Percentiles rank a stretch among this genome's conserved stretches.
These are phyloP conservation scores for Ophiocordyceps camponoti-saundersi DNA, from an alignment of 2,329 filamentous ascomycete genomes.

Conservation along the genomic window DNA sequence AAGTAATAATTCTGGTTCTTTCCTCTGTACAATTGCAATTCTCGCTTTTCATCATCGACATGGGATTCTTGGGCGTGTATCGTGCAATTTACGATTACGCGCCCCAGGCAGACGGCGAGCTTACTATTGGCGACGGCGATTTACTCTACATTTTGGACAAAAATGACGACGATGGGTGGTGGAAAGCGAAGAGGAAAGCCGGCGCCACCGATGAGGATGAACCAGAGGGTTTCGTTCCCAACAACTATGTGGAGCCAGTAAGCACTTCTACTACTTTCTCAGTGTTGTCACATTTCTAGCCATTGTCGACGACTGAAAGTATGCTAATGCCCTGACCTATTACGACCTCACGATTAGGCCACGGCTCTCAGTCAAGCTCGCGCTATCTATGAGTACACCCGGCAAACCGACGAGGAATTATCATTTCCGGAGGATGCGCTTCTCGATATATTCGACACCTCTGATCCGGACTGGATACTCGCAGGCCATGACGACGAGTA, in stretches of 20 bases:
- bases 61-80: slow-evolving; percentile 89
- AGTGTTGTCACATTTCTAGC: background rate
- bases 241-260: slow-evolving; percentile 91
- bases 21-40: too few relatives aligned
- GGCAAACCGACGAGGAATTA: slow-evolving; percentile 94
- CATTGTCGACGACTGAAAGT: background rate
- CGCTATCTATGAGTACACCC: slow-evolving; percentile 94
- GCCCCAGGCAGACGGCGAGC: slow-evolving; percentile 72
- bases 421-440: slow-evolving; percentile 82
- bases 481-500: slow-evolving; percentile 73
- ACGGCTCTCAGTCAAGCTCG: slow-evolving; percentile 54
- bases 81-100: slow-evolving; percentile 84
- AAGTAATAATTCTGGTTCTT: too few relatives aligned
- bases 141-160: slow-evolving; percentile 80
- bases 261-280: background rate
- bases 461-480: slow-evolving; percentile 92
- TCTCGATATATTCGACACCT: slow-evolving; percentile 72
- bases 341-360: slow-evolving; percentile 27
- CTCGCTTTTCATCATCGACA: too few relatives aligned
- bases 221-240: slow-evolving; percentile 76
- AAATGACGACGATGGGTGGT: slow-evolving; percentile 67
- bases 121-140: slow-evolving; percentile 73
- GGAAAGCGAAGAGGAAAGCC: slow-evolving; percentile 89
- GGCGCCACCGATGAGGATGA: slow-evolving; percentile 74
- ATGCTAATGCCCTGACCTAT: background rate